A percentile compares a stretch with the other conserved stretches of the same genome.
These are phyloP conservation scores for Solanum piurae DNA, from an alignment of 257 asterid genomes.

Conservation along the genomic window DNA sequence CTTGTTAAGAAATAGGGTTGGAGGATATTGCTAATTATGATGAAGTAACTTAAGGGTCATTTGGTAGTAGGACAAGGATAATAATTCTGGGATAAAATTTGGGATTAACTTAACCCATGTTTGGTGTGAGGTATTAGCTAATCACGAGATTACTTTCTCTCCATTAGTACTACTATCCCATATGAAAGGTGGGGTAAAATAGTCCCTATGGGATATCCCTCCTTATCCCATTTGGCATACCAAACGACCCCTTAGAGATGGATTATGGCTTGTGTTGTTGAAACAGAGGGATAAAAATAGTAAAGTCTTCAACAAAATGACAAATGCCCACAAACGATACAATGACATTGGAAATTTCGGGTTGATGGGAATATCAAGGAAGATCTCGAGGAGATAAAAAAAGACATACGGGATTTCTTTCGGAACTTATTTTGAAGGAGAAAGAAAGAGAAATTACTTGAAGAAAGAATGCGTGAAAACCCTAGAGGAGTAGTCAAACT, in stretches of 20 bases:
- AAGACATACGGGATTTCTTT: background rate
- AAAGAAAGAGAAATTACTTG: background rate
- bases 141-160: background rate
- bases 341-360: background rate
- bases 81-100: background rate
- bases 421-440: background rate
- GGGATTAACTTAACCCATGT: background rate
- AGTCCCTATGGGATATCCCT: background rate
- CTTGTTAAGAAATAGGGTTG: background rate
- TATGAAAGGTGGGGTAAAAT: background rate
- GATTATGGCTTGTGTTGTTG: background rate
- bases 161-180: background rate
- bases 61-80: background rate
- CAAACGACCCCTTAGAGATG: background rate
- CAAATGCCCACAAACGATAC: background rate
- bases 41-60: background rate
- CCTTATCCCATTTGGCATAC: background rate
- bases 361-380: background rate
- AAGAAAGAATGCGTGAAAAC: background rate
- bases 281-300: background rate
- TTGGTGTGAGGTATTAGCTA: background rate
- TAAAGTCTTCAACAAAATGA: background rate
- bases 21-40: background rate
- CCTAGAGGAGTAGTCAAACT: background rate
- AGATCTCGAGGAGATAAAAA: background rate